Evolutionary conservation across 306 rosid species (phyloP).

Genomic region (Casuarina equisetifolia): DNA sequence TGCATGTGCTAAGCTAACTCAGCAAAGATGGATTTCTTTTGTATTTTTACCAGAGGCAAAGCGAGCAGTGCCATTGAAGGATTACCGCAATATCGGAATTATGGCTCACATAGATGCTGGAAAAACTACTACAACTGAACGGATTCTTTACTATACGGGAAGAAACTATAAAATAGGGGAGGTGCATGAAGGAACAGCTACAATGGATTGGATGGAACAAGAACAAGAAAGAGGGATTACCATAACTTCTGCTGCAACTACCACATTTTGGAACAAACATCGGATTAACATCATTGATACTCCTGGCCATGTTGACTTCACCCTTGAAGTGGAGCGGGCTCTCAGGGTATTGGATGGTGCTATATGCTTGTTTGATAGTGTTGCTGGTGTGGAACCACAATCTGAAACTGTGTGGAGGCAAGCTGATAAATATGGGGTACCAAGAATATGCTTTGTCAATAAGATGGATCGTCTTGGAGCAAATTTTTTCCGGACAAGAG

Average conservation of each 20-base stretch:
- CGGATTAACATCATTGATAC: slow-evolving; percentile 94
- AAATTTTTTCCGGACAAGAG: slow-evolving; percentile 86
- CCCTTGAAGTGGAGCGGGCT: slow-evolving; percentile 96
- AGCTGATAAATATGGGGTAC: slow-evolving; percentile 95
- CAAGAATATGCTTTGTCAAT: slow-evolving; percentile 91
- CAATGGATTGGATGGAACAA: slow-evolving; percentile 99
- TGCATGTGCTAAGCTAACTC: slow-evolving; percentile 2
- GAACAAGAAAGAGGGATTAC: slow-evolving; percentile 99
- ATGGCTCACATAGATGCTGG: slow-evolving; percentile 99
- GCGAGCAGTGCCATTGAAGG: slow-evolving; percentile 64
- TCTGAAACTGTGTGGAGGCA: slow-evolving; percentile 99
- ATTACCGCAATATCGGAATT: slow-evolving; percentile 92
- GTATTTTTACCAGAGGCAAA: slow-evolving; percentile 43
- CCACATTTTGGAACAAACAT: slow-evolving; percentile 93
- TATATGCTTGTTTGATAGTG: slow-evolving; percentile 94
- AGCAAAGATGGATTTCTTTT: slow-evolving; percentile 19
- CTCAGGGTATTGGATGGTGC: slow-evolving; percentile 98
- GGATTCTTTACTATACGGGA: slow-evolving; percentile 86
- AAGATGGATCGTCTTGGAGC: slow-evolving; percentile 99
- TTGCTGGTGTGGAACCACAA: slow-evolving; percentile 98
- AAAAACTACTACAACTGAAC: slow-evolving; percentile 90
- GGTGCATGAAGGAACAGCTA: slow-evolving; percentile 96
- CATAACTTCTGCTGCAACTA: slow-evolving; percentile 97
- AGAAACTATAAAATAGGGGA: slow-evolving; percentile 96
- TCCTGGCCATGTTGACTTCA: slow-evolving; percentile 96